phyloP scores from a whole-genome alignment of 805 yeast genomes.

The Schwanniomyces occidentalis region DNA sequence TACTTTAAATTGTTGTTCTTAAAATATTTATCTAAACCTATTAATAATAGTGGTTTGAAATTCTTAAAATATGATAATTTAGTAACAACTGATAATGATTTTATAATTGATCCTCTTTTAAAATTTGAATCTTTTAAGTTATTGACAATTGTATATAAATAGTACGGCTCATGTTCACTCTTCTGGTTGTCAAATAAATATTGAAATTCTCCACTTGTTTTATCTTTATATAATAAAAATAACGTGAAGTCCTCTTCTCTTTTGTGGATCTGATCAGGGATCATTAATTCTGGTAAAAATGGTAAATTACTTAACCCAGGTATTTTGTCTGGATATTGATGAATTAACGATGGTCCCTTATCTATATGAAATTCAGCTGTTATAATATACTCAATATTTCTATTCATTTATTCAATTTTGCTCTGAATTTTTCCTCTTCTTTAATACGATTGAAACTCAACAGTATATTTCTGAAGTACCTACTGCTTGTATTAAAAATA shows the following conservation, averaged over 20 bases:
- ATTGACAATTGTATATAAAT: conserved; percentile 54
- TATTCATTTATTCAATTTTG: too few species aligned
- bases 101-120: conserved; percentile 60
- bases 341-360: conserved; percentile 64
- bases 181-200: conserved; percentile 29
- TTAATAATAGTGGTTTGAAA: conserved; percentile 58
- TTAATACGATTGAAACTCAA: too few species aligned
- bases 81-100: conserved; percentile 60
- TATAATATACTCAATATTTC: conserved; percentile 55
- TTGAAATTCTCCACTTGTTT: conserved; percentile 38
- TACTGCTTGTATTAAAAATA: too few species aligned
- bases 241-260: conserved; percentile 59
- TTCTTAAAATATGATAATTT: conserved; percentile 51
- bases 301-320: conserved; percentile 38
- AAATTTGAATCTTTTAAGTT: conserved; percentile 46
- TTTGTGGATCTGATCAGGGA: conserved; percentile 62
- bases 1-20: conserved; percentile 16
- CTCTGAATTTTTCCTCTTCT: too few species aligned
- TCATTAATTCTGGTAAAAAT: conserved; percentile 54
- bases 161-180: conserved; percentile 46
- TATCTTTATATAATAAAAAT: conserved; percentile 51
- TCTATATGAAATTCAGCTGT: conserved; percentile 81
- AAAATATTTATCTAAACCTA: conserved; percentile 52
- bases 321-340: conserved; percentile 43
- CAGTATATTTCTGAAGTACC: too few species aligned